Percentiles rank a stretch among this genome's conserved stretches.
Evolutionary conservation across 176 grass and related monocot species (phyloP).

Genomic region (Microstegium vimineum): DNA sequence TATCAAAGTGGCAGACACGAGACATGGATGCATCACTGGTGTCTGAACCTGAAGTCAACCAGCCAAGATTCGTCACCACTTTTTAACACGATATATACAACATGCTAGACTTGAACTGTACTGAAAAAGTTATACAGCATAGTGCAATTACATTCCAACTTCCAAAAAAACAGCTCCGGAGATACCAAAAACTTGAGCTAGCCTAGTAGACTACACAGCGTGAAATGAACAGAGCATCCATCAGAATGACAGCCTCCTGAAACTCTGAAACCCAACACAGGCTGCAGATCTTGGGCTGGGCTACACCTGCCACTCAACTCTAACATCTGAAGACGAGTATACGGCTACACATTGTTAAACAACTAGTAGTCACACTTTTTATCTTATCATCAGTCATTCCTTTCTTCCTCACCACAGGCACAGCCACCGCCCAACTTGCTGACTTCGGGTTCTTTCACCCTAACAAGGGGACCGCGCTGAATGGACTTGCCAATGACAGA

Average conservation of each 20-base stretch:
- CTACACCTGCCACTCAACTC: background rate
- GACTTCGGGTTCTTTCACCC: slow-evolving; percentile 43
- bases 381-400: background rate
- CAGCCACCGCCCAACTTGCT: slow-evolving; percentile 21
- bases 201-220: background rate
- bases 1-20: background rate
- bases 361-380: background rate
- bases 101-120: background rate
- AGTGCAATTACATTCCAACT: background rate
- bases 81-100: background rate
- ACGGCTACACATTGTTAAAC: background rate
- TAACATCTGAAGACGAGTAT: background rate
- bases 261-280: background rate
- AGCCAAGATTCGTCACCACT: background rate
- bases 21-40: background rate
- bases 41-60: background rate
- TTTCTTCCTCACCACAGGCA: slow-evolving; percentile 28
- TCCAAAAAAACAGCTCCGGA: background rate
- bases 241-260: background rate
- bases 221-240: background rate
- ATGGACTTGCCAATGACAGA: slow-evolving; percentile 30
- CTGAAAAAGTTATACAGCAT: background rate
- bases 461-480: slow-evolving; percentile 21
- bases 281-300: background rate
- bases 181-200: background rate